Conservation (phyloP, 208 protist genomes). For the Leishmania tarentolae region DNA sequence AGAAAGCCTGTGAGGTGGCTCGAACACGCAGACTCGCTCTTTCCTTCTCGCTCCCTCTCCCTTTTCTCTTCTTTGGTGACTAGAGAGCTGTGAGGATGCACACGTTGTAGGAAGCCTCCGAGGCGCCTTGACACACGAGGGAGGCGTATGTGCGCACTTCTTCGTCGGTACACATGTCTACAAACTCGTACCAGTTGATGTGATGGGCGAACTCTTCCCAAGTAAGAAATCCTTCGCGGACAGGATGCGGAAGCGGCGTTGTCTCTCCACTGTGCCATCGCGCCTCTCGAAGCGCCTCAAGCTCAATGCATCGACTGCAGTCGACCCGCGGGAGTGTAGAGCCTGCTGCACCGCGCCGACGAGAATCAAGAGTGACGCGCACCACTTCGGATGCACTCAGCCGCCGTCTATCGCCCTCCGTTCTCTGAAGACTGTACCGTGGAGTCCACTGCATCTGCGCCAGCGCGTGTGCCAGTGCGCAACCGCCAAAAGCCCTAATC, state of each 20-base stretch:
- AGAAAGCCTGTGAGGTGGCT: too few relatives aligned
- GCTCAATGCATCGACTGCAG: conserved; percentile 62
- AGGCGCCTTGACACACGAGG: conserved; percentile 32
- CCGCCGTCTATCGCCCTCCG: background rate
- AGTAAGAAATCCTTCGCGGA: conserved; percentile 53
- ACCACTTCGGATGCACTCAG: conserved; percentile 10
- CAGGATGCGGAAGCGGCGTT: conserved; percentile 65
- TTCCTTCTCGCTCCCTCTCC: background rate
- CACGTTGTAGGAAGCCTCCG: conserved; percentile 59
- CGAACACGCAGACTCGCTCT: background rate
- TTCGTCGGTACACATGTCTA: conserved; percentile 50
- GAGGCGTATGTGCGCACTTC: conserved; percentile 54
- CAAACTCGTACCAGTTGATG: conserved; percentile 75
- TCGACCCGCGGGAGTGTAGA: background rate
- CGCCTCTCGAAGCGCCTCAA: conserved; percentile 49
- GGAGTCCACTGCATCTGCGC: conserved; percentile 23
- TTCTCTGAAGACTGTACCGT: conserved; percentile 6
- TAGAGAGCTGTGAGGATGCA: conserved; percentile 20
- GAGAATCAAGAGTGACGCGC: background rate
- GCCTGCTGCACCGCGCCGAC: background rate
- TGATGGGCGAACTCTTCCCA: conserved; percentile 79
- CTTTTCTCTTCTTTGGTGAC: background rate
- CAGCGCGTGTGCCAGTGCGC: conserved; percentile 15
- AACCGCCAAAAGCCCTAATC: conserved; percentile 25
- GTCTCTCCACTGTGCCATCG: conserved; percentile 44